These are phyloP conservation scores for Pterulicium gracile DNA, from an alignment of 1,284 basidiomycete species.

Conservation along the genomic window DNA sequence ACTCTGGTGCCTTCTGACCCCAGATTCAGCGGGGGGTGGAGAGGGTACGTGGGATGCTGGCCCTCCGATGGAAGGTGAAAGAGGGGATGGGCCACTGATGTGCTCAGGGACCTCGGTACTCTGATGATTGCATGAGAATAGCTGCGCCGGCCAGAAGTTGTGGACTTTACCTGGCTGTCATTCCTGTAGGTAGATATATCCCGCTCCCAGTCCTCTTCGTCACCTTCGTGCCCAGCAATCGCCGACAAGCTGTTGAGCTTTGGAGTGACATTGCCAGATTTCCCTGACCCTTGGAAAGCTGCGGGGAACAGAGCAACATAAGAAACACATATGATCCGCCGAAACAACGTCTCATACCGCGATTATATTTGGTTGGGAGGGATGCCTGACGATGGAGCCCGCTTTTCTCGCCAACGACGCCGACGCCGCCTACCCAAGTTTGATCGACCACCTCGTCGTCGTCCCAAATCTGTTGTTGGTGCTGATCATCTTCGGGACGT, in stretches of 20 bases:
- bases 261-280: constrained; percentile 52
- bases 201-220: constrained; percentile 76
- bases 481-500: constrained; percentile 40
- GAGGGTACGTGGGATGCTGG: constrained; percentile 41
- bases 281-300: constrained; percentile 38
- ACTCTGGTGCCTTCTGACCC: constrained; percentile 68
- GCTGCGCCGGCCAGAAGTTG: too few relatives aligned
- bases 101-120: constrained; percentile 6
- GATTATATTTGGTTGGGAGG: constrained; percentile 69
- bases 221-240: constrained; percentile 74
- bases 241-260: constrained; percentile 71
- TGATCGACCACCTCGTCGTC: constrained; percentile 70
- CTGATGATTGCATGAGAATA: too few relatives aligned
- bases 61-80: constrained; percentile 47
- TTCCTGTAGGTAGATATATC: constrained; percentile 50
- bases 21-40: constrained; percentile 54
- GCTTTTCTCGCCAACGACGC: constrained; percentile 72
- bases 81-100: constrained; percentile 30
- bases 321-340: constrained; percentile 1
- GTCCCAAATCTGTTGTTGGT: constrained; percentile 51
- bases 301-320: constrained; percentile 17
- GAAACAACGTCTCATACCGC: constrained; percentile 33
- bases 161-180: constrained; percentile 19
- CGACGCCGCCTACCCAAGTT: constrained; percentile 70
- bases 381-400: constrained; percentile 71